Percentiles rank a stretch among this genome's conserved stretches.
Conservation (phyloP, 169 alveolate genomes). For the Perkinsus olseni region DNA sequence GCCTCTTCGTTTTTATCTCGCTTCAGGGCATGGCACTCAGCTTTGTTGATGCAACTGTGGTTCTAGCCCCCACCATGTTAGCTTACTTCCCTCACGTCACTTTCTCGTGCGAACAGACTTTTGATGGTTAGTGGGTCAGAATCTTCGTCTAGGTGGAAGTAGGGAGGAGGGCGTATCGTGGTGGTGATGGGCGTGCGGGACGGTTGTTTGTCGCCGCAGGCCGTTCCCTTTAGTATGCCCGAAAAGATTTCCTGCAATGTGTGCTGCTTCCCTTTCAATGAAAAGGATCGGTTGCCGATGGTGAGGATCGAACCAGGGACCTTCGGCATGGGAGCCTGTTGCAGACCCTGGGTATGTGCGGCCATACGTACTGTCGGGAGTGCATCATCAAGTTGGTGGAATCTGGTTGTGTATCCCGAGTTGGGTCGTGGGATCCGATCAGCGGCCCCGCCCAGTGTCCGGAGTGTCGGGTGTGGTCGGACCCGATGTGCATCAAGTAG, state of each 20-base stretch:
- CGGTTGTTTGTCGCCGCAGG: too few relatives aligned
- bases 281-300: background rate
- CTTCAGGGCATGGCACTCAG: too few relatives aligned
- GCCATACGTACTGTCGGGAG: background rate
- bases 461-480: background rate
- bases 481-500: background rate
- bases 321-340: background rate
- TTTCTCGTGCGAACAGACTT: too few relatives aligned
- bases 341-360: background rate
- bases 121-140: too few relatives aligned
- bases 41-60: too few relatives aligned
- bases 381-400: background rate
- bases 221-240: background rate
- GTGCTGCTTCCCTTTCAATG: background rate
- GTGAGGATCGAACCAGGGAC: background rate
- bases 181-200: too few relatives aligned
- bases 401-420: background rate
- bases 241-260: background rate
- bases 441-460: background rate
- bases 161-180: too few relatives aligned
- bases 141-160: too few relatives aligned
- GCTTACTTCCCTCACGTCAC: too few relatives aligned
- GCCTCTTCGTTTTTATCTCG: too few relatives aligned
- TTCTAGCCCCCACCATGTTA: too few relatives aligned
- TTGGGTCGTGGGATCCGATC: background rate